phyloP scores from a whole-genome alignment of 345 rosid genomes.

The Eucalyptus tenuipes region DNA sequence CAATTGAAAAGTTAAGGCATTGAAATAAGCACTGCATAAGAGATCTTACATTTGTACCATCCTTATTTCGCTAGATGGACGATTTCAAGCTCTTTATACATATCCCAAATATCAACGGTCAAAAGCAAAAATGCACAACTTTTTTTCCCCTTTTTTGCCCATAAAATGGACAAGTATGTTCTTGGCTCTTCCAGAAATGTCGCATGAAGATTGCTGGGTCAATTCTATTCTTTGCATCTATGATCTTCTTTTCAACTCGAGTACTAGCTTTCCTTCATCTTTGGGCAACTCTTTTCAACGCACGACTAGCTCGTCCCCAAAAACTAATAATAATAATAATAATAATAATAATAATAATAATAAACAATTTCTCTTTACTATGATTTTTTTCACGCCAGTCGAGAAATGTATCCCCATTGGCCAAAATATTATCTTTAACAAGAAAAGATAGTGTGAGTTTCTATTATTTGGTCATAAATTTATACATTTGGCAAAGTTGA shows the following conservation, averaged over 20 bases:
- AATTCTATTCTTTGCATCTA: not conserved
- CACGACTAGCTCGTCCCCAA: not conserved
- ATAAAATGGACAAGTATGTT: not conserved
- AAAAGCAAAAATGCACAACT: not conserved
- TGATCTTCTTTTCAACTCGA: not conserved
- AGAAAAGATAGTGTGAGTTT: not conserved
- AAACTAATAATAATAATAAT: not conserved
- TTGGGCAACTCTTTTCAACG: not conserved
- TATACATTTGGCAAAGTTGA: not conserved
- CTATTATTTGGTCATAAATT: not conserved
- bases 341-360: not conserved
- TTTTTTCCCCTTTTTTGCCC: not conserved
- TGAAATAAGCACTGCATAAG: not conserved
- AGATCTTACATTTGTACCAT: not conserved
- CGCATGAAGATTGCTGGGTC: not conserved
- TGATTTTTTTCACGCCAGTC: not conserved
- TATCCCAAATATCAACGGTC: not conserved
- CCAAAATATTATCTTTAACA: not conserved
- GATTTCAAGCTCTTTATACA: not conserved
- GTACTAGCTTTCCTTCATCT: not conserved
- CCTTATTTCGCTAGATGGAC: not conserved
- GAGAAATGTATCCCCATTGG: not conserved
- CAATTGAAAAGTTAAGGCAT: not conserved
- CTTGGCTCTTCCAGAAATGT: not conserved
- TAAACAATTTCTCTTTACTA: not conserved